Base-by-base conservation (phyloP, 2,329 filamentous ascomycete genomes). In the Aspergillus luchuensis region DNA sequence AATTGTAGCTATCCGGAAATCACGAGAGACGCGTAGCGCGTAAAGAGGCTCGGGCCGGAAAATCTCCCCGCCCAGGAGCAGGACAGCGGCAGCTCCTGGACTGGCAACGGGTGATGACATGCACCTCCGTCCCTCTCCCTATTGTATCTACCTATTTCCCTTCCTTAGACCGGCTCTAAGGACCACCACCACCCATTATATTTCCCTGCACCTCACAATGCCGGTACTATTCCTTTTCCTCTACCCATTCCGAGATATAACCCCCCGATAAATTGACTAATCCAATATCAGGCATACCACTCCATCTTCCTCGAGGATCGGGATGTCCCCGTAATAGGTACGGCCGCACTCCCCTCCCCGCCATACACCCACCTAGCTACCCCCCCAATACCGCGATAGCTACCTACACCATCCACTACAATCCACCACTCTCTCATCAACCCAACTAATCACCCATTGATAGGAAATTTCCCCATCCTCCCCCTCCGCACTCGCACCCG, bases 401-500 rank as follows among this genome's bases (percentile, higher is more conserved):
- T 30, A 30, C 28, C 28, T 30, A 10, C 28, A 30, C 33, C 33
- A 36, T 36, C 1, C 33, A 6, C 33, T 15, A 2, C 5, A 36
- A 5, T 1, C 33, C 33, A 36, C 33, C 10, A 2, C 6, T 30
- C 28, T 11, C 8, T 57, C 8, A 25, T 50, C 50, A 48, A 3
- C 36, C 13, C 36, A 25, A 38, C 25, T 23, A 8, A 45, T 38
- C 25, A 7, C 6, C 84, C 28, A 15, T 36, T 13, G 36, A 28
- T 67, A 84, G 92, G 94, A 77, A 98, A 97, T 86, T 93, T 98
- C 76, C 93, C 94, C 21, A 88, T 98, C 69, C 89, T 97, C 56
- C 94, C 95, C 1, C 89, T 99, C 58, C 93, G 95, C 72, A 98
- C 95, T 72, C 91, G 92, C 78, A 96, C 92, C 65, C 91, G 95